A percentile compares a stretch with the other conserved stretches of the same genome.
Conservation (phyloP, 768 basidiomycete genomes). For the Lentinula sp. region DNA sequence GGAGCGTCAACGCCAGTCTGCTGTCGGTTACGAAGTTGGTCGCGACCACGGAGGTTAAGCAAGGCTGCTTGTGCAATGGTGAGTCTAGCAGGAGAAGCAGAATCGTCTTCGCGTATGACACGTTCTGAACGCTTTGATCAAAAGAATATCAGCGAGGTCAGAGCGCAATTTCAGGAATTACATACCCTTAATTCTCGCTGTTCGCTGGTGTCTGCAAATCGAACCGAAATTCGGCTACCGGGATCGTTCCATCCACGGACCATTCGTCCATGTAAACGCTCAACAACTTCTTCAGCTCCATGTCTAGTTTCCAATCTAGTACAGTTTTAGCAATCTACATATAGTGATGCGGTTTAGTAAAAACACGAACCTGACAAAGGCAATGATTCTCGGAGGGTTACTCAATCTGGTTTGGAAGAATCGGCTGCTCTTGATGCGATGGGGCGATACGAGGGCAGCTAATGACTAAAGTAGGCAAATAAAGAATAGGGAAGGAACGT, state of each 20-base stretch:
- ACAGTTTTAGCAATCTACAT: not conserved
- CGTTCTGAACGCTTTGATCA: conserved; percentile 55
- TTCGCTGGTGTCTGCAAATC: conserved; percentile 75
- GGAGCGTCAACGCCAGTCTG: not conserved
- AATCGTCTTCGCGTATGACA: conserved; percentile 51
- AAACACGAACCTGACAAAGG: conserved; percentile 63
- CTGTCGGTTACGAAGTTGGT: conserved; percentile 27
- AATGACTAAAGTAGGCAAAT: conserved; percentile 40
- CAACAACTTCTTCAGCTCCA: conserved; percentile 74
- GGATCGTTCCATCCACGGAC: conserved; percentile 75
- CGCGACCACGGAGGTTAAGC: conserved; percentile 69
- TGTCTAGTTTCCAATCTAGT: conserved; percentile 61
- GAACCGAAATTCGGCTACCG: conserved; percentile 71
- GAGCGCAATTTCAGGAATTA: not conserved
- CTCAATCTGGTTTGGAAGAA: conserved; percentile 79
- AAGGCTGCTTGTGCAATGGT: conserved; percentile 77
- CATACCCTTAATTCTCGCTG: conserved; percentile 71
- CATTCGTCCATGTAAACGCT: conserved; percentile 73
- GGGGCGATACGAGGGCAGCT: conserved; percentile 57
- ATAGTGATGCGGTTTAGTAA: not conserved
- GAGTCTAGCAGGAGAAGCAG: conserved; percentile 49
- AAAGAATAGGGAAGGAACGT: not conserved
- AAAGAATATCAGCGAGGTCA: not conserved
- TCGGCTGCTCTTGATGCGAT: conserved; percentile 67
- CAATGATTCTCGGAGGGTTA: conserved; percentile 73